A percentile compares a stretch with the other conserved stretches of the same genome.
phyloP scores from a whole-genome alignment of 2,329 filamentous ascomycete genomes.

The Nemania diffusa region DNA sequence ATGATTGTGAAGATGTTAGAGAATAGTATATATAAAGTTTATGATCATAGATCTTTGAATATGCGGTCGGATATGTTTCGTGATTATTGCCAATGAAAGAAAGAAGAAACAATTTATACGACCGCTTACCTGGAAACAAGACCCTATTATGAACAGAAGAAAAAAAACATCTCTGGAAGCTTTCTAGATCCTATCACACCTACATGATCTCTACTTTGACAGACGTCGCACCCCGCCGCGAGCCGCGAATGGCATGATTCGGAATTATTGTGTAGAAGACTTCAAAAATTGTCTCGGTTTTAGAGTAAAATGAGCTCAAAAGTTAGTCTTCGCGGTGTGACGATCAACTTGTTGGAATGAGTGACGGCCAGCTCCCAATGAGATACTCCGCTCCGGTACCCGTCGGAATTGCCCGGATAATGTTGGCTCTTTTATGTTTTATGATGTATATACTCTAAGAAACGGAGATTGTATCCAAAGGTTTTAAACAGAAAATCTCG shows the following conservation, averaged over 20 bases:
- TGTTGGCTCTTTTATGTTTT: background rate
- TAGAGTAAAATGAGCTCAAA: conserved; percentile 5
- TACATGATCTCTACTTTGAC: background rate
- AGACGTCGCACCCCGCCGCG: background rate
- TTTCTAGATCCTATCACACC: background rate
- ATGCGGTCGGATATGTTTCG: background rate
- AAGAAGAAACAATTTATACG: background rate
- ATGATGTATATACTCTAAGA: too few relatives aligned
- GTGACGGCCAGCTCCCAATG: background rate
- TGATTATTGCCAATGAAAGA: background rate
- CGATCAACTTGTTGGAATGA: background rate
- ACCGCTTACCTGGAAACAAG: background rate
- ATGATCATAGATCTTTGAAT: background rate
- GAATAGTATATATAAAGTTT: background rate
- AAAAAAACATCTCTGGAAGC: background rate
- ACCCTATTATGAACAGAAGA: background rate
- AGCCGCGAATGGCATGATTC: conserved; percentile 12
- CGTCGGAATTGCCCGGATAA: background rate
- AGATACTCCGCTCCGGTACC: conserved; percentile 18
- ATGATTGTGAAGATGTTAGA: background rate
- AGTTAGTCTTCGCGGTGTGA: background rate
- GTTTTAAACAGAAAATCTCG: background rate
- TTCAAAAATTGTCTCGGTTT: background rate
- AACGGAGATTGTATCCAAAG: background rate
- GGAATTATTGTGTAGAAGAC: background rate